Conservation (phyloP, 495 filamentous ascomycete species). For the Lentithecium fluviatile region DNA sequence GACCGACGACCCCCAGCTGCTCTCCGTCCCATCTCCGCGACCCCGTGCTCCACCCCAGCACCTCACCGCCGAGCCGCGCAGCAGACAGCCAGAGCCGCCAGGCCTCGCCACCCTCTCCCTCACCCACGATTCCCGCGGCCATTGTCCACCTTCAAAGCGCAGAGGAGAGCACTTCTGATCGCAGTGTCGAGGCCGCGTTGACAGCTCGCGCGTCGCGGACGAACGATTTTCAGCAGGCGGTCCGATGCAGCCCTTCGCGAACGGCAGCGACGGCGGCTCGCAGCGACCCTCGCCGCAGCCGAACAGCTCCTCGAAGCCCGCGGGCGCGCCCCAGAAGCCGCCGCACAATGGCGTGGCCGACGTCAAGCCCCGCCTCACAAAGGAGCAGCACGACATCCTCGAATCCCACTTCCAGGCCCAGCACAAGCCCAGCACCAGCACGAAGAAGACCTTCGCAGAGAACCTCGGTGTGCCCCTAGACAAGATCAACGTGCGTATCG, state of each 20-base stretch:
- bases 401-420: constrained; percentile 43
- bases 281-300: constrained; percentile 16
- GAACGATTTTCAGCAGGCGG: constrained; percentile 17
- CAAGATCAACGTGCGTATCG: constrained; percentile 46
- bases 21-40: too few relatives aligned
- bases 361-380: constrained; percentile 47
- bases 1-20: neutral
- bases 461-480: constrained; percentile 43
- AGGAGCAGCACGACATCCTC: constrained; percentile 48
- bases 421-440: constrained; percentile 43
- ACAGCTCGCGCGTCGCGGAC: constrained; percentile 14
- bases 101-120: constrained; percentile 1
- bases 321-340: constrained; percentile 4
- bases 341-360: constrained; percentile 38
- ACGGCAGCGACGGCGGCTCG: constrained; percentile 8
- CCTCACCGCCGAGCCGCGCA: too few relatives aligned
- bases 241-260: constrained; percentile 26
- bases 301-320: constrained; percentile 8
- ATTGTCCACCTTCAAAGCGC: too few relatives aligned
- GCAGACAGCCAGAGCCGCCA: too few relatives aligned
- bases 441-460: constrained; percentile 46
- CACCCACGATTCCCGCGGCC: too few relatives aligned
- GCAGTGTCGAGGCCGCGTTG: neutral
- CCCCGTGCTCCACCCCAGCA: too few relatives aligned
- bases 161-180: too few relatives aligned